phyloP scores from a whole-genome alignment of 352 stramenopile species.

The Phytophthora syringae region DNA sequence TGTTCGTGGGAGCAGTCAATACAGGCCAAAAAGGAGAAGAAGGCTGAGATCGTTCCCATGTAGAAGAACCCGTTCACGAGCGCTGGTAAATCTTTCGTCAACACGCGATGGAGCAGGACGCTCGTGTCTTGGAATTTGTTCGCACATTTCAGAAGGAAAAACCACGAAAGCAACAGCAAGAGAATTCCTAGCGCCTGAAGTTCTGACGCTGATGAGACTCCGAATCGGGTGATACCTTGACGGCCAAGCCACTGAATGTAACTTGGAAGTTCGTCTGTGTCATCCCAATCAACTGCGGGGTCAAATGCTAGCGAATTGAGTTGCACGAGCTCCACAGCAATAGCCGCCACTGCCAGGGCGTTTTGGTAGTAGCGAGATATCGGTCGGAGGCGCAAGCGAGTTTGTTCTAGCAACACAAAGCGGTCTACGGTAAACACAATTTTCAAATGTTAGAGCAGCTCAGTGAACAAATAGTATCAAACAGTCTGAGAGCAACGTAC shows the following conservation, averaged over 20 bases:
- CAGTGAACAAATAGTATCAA: background rate
- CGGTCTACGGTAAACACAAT: constrained; percentile 41
- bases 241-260: constrained; percentile 48
- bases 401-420: constrained; percentile 62
- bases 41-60: constrained; percentile 66
- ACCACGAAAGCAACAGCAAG: constrained; percentile 40
- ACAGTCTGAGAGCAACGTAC: constrained; percentile 18
- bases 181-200: constrained; percentile 39
- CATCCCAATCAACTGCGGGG: constrained; percentile 55
- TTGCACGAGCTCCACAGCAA: constrained; percentile 62
- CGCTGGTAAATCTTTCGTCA: constrained; percentile 64
- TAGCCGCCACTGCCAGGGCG: constrained; percentile 41
- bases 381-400: constrained; percentile 51
- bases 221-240: constrained; percentile 28
- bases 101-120: constrained; percentile 49
- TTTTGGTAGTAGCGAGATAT: constrained; percentile 63
- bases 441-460: background rate
- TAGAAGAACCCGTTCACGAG: constrained; percentile 61
- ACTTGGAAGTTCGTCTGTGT: constrained; percentile 50
- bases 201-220: constrained; percentile 15
- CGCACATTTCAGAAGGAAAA: constrained; percentile 68
- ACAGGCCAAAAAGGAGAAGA: constrained; percentile 64
- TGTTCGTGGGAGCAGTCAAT: constrained; percentile 39
- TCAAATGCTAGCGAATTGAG: constrained; percentile 71
- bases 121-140: constrained; percentile 77